phyloP scores from a whole-genome alignment of 495 filamentous ascomycete species.

The Penicillium paxilli region DNA sequence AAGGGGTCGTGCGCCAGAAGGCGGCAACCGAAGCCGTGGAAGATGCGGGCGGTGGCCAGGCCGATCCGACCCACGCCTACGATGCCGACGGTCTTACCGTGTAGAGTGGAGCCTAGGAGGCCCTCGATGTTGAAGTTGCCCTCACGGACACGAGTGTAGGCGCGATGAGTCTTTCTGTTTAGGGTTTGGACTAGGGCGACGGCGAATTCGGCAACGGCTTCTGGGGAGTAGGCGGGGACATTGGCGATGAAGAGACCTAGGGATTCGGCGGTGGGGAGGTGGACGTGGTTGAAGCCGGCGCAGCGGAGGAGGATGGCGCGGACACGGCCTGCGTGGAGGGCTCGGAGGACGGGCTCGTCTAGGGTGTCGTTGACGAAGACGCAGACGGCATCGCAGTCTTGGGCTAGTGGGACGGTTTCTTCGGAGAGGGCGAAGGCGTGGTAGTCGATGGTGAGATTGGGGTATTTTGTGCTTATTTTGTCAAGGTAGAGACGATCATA shows the following conservation, averaged over 20 bases:
- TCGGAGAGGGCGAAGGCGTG: constrained; percentile 57
- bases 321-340: constrained; percentile 48
- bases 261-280: constrained; percentile 53
- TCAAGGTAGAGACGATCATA: constrained; percentile 58
- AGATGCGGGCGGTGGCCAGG: constrained; percentile 41
- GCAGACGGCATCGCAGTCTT: constrained; percentile 58
- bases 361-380: constrained; percentile 72
- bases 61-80: constrained; percentile 39
- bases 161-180: constrained; percentile 69
- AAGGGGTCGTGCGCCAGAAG: constrained; percentile 61
- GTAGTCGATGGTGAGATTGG: constrained; percentile 42
- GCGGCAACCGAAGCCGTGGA: constrained; percentile 61
- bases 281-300: constrained; percentile 71
- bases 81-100: constrained; percentile 56
- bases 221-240: constrained; percentile 69
- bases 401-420: constrained; percentile 57
- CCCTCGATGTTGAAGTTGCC: constrained; percentile 69
- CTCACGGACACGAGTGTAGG: constrained; percentile 71
- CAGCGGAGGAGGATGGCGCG: constrained; percentile 65
- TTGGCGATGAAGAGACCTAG: constrained; percentile 65
- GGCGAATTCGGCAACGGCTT: constrained; percentile 72
- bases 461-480: constrained; percentile 25
- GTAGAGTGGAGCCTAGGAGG: constrained; percentile 59
- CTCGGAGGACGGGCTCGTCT: constrained; percentile 47
- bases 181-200: constrained; percentile 67